Conservation (phyloP, 2,329 filamentous ascomycete genomes). For the Venturia nashicola region DNA sequence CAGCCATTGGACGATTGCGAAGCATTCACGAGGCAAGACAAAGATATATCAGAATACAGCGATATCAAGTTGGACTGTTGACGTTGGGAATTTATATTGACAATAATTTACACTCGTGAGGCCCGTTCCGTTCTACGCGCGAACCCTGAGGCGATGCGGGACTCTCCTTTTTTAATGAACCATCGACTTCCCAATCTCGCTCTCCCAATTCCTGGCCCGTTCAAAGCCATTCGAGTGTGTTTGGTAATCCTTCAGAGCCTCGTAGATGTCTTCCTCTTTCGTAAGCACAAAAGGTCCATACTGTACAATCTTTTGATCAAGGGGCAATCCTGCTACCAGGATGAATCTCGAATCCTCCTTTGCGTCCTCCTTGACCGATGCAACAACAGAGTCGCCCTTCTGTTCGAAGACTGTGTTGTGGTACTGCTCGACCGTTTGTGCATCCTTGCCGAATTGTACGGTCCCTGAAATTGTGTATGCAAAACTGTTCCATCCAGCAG, state of each 20-base stretch:
- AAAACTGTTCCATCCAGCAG: slow-evolving; percentile 79
- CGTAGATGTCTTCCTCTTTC: slow-evolving; percentile 57
- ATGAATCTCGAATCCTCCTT: slow-evolving; percentile 53
- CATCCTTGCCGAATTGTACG: slow-evolving; percentile 46
- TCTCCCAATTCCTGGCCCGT: slow-evolving; percentile 64
- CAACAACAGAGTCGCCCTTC: slow-evolving; percentile 62
- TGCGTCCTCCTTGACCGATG: slow-evolving; percentile 54
- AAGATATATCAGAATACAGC: not conserved
- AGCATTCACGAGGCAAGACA: not conserved
- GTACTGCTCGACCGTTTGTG: slow-evolving; percentile 51
- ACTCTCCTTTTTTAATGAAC: slow-evolving; percentile 19
- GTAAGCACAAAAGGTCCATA: slow-evolving; percentile 78
- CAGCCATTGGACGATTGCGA: not conserved
- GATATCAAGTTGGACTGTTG: not conserved
- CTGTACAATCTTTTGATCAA: slow-evolving; percentile 71
- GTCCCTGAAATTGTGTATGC: slow-evolving; percentile 72
- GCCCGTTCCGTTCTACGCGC: not conserved
- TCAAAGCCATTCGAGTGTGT: slow-evolving; percentile 67
- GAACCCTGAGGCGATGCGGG: not conserved
- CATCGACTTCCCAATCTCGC: slow-evolving; percentile 78
- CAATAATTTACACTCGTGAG: not conserved
- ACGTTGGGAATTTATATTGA: not conserved
- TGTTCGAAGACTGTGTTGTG: slow-evolving; percentile 85
- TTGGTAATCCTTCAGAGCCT: slow-evolving; percentile 68
- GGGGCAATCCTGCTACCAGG: slow-evolving; percentile 64